Percentiles rank a stretch among this genome's conserved stretches.
phyloP scores from a whole-genome alignment of 352 stramenopile genomes.

The Elongisporangium prolatum region DNA sequence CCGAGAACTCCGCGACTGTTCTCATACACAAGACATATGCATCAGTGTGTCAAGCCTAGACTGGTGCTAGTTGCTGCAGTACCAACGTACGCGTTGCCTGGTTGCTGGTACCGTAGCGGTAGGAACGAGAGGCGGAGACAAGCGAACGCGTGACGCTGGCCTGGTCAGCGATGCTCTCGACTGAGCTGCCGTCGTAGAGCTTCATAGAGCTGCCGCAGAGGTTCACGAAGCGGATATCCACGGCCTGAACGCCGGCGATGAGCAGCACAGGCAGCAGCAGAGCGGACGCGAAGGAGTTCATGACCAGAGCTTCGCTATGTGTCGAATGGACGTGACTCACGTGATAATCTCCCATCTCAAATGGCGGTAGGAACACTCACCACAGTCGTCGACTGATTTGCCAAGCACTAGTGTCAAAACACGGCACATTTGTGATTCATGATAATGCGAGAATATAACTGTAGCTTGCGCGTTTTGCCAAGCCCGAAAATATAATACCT shows the following conservation, averaged over 20 bases:
- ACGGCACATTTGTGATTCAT: too few relatives aligned
- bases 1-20: slow-evolving; percentile 39
- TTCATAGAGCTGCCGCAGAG: slow-evolving; percentile 28
- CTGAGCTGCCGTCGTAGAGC: slow-evolving; percentile 23
- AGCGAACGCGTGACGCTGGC: slow-evolving; percentile 16
- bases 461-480: too few relatives aligned
- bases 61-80: too few relatives aligned
- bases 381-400: too few relatives aligned
- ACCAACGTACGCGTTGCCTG: slow-evolving; percentile 45
- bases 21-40: neutral
- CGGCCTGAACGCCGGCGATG: slow-evolving; percentile 6
- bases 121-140: slow-evolving; percentile 22
- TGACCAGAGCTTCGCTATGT: slow-evolving; percentile 27
- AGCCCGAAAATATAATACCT: too few relatives aligned
- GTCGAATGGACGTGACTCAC: slow-evolving; percentile 24
- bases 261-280: slow-evolving; percentile 8
- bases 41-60: too few relatives aligned
- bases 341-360: too few relatives aligned
- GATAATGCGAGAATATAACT: too few relatives aligned
- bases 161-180: slow-evolving; percentile 16
- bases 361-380: too few relatives aligned
- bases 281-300: neutral
- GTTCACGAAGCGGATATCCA: slow-evolving; percentile 38
- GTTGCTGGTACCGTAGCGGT: slow-evolving; percentile 34
- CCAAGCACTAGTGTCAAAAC: too few relatives aligned